phyloP scores from a whole-genome alignment of 192 early-diverging fungal genomes.

The Umbelopsis sp. region DNA sequence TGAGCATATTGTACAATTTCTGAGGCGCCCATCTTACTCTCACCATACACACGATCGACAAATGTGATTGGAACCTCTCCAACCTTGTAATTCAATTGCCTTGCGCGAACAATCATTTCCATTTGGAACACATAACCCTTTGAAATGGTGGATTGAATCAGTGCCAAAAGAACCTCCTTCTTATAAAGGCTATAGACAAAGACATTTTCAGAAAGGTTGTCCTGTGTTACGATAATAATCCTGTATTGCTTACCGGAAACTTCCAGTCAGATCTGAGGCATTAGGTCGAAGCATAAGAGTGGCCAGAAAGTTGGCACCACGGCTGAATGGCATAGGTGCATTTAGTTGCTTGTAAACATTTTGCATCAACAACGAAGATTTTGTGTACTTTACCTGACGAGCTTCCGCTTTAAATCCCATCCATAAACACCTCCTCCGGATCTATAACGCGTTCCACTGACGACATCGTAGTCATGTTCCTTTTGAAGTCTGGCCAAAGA shows the following conservation, averaged over 20 bases:
- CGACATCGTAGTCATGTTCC: slow-evolving; percentile 84
- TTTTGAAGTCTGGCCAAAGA: slow-evolving; percentile 67
- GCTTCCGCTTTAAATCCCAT: slow-evolving; percentile 95
- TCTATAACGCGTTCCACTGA: slow-evolving; percentile 92
- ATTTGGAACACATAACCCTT: slow-evolving; percentile 99
- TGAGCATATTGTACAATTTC: slow-evolving; percentile 94
- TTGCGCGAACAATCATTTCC: slow-evolving; percentile 99
- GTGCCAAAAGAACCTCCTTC: slow-evolving; percentile 80
- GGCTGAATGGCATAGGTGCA: slow-evolving; percentile 44
- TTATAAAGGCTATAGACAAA: slow-evolving; percentile 75
- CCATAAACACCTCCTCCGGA: slow-evolving; percentile 94
- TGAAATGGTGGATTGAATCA: slow-evolving; percentile 88
- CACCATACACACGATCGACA: slow-evolving; percentile 97
- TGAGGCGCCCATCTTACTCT: slow-evolving; percentile 92
- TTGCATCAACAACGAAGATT: neutral
- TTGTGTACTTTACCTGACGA: slow-evolving; percentile 65
- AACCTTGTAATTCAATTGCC: slow-evolving; percentile 85
- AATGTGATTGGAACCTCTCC: slow-evolving; percentile 97
- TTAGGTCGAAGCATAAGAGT: slow-evolving; percentile 84
- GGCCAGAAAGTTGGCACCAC: slow-evolving; percentile 96
- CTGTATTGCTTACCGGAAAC: slow-evolving; percentile 67
- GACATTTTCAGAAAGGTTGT: neutral
- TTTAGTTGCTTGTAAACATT: neutral
- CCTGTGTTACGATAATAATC: neutral
- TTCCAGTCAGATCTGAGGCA: slow-evolving; percentile 94